Conservation (phyloP, 495 filamentous ascomycete species). For the Daldinia decipiens region DNA sequence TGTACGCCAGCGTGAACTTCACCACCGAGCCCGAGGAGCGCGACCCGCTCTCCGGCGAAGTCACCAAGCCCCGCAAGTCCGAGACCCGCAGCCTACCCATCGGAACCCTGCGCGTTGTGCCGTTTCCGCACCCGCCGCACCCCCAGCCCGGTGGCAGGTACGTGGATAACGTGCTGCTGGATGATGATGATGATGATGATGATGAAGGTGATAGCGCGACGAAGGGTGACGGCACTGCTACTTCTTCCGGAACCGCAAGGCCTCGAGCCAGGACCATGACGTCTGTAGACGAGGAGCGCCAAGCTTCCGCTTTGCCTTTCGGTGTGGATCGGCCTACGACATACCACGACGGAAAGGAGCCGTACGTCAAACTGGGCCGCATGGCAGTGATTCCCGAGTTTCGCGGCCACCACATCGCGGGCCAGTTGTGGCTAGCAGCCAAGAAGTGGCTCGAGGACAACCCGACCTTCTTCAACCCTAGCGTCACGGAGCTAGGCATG, state of each 20-base stretch:
- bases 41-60: constrained; percentile 44
- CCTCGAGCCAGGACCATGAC: constrained; percentile 17
- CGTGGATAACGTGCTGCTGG: constrained; percentile 47
- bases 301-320: constrained; percentile 43
- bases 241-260: neutral
- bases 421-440: constrained; percentile 69
- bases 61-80: constrained; percentile 49
- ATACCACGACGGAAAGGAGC: constrained; percentile 68
- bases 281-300: constrained; percentile 28
- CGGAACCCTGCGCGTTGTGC: constrained; percentile 80
- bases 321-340: constrained; percentile 54
- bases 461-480: constrained; percentile 61
- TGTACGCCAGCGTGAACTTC: constrained; percentile 67
- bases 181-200: constrained; percentile 30
- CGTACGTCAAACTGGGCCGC: constrained; percentile 81
- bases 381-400: constrained; percentile 73
- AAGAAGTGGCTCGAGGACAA: constrained; percentile 70
- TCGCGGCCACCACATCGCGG: constrained; percentile 70
- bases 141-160: constrained; percentile 58
- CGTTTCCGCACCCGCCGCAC: constrained; percentile 75
- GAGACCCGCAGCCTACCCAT: constrained; percentile 62
- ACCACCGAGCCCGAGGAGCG: constrained; percentile 49
- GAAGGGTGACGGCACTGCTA: neutral
- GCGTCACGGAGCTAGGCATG: constrained; percentile 56
- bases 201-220: constrained; percentile 21